A percentile compares a stretch with the other conserved stretches of the same genome.
Evolutionary conservation across 345 rosid genomes (phyloP).

Genomic region (Rubroshorea leprosula): DNA sequence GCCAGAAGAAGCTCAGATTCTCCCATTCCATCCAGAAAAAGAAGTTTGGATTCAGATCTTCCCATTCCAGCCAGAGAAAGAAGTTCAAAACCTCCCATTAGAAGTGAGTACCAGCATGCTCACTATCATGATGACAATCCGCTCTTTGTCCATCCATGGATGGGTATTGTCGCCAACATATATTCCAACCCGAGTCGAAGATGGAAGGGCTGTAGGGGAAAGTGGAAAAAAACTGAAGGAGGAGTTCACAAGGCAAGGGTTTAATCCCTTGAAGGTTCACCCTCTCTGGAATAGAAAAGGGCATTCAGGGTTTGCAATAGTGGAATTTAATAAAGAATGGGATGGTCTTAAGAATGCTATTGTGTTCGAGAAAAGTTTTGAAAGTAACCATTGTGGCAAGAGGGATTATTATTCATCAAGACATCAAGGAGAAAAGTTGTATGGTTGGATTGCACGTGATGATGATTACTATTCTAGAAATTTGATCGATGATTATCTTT

Average conservation of each 20-base stretch:
- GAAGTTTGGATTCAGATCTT: too few species aligned
- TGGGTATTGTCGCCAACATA: too few species aligned
- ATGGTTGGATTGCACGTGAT: too few species aligned
- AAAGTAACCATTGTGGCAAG: constrained; percentile 37
- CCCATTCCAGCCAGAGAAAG: too few species aligned
- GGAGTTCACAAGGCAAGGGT: constrained; percentile 45
- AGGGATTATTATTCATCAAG: too few species aligned
- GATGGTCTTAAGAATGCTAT: constrained; percentile 51
- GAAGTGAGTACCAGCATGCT: too few species aligned
- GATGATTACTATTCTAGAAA: constrained; percentile 35
- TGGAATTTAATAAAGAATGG: constrained; percentile 55
- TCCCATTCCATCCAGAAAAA: too few species aligned
- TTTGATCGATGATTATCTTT: constrained; percentile 40
- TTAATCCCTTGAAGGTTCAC: constrained; percentile 49
- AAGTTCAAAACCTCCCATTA: too few species aligned
- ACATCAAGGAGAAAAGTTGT: too few species aligned
- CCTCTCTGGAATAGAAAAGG: constrained; percentile 54
- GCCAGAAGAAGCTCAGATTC: too few species aligned
- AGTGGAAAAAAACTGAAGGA: constrained; percentile 53
- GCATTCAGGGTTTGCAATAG: constrained; percentile 61
- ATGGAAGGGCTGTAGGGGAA: constrained; percentile 44
- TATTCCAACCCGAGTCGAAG: constrained; percentile 23
- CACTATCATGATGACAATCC: too few species aligned
- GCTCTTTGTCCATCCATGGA: too few species aligned
- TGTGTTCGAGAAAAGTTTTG: constrained; percentile 45